These are phyloP conservation scores for Fulvia fulva DNA, from an alignment of 2,329 filamentous ascomycete species.

Conservation along the genomic window DNA sequence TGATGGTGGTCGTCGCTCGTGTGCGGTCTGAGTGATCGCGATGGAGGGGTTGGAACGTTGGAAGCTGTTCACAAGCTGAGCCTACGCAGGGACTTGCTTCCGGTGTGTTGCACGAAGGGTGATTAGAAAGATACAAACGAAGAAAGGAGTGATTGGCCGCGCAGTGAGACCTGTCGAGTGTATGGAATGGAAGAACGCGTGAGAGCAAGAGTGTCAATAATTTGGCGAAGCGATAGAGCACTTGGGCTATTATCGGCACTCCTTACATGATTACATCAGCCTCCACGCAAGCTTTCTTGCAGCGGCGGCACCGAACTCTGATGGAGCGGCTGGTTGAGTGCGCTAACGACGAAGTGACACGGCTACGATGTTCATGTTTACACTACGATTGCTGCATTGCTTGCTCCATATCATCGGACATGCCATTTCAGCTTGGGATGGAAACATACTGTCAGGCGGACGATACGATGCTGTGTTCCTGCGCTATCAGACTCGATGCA, in stretches of 20 bases:
- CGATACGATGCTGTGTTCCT: background rate
- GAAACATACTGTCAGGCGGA: no score
- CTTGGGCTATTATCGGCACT: background rate
- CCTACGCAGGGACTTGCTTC: background rate
- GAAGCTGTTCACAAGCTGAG: background rate
- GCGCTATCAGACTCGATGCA: background rate
- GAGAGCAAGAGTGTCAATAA: background rate
- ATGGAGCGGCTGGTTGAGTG: background rate
- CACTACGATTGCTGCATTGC: no score
- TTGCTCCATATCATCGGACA: no score
- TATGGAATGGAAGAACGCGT: background rate
- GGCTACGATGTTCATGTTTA: no score
- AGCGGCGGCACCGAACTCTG: background rate
- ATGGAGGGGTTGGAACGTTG: background rate
- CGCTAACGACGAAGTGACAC: background rate
- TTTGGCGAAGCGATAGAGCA: background rate
- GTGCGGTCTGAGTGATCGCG: background rate
- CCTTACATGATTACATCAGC: no score
- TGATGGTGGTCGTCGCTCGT: constrained; percentile 27
- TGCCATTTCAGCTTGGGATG: no score
- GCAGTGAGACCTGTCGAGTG: background rate
- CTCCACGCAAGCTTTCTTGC: background rate
- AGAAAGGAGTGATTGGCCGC: background rate
- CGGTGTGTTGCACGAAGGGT: background rate
- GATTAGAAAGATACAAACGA: background rate